Conservation (phyloP, 163 green algal species). For the Scenedesmus sp. region DNA sequence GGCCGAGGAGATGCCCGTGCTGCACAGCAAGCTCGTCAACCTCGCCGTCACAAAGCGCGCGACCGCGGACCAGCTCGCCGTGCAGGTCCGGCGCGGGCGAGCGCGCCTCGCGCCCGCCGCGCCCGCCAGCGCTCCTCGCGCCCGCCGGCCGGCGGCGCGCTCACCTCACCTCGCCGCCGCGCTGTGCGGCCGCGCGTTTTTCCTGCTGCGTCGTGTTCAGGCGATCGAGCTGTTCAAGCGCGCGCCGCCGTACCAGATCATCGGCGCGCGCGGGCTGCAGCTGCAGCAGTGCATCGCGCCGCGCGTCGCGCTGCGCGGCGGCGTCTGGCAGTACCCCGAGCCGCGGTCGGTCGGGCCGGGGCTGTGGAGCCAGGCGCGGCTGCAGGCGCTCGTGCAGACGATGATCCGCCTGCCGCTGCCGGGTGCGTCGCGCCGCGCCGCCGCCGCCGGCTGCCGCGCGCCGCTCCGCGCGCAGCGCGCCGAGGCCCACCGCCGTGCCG, state of each 20-base stretch:
- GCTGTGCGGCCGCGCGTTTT: background rate
- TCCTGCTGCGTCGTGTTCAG: slow-evolving; percentile 13
- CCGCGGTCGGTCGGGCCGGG: background rate
- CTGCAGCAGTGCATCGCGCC: slow-evolving; percentile 40
- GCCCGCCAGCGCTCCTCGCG: too few species aligned
- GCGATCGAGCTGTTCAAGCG: slow-evolving; percentile 39
- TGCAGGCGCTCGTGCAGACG: slow-evolving; percentile 16
- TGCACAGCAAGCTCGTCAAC: slow-evolving; percentile 77
- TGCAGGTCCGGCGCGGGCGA: slow-evolving; percentile 19
- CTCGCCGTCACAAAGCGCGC: slow-evolving; percentile 46
- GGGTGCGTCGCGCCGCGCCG: slow-evolving; percentile 6
- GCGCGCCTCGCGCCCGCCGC: too few species aligned
- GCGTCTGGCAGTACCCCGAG: slow-evolving; percentile 38
- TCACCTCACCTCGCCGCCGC: too few species aligned
- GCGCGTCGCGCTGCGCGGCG: slow-evolving; percentile 14
- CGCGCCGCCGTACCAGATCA: slow-evolving; percentile 12
- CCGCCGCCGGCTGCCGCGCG: too few species aligned
- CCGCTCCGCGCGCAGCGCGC: too few species aligned
- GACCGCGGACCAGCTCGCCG: slow-evolving; percentile 37
- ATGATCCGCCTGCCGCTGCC: slow-evolving; percentile 31
- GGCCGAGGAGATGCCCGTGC: slow-evolving; percentile 63
- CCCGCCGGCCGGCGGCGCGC: too few species aligned
- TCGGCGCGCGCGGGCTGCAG: background rate
- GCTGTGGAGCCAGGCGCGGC: slow-evolving; percentile 31
- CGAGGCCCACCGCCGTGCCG: too few species aligned